These are phyloP conservation scores for Aspergillus oerlinghausenensis DNA, from an alignment of 2,329 filamentous ascomycete species.

Conservation along the genomic window DNA sequence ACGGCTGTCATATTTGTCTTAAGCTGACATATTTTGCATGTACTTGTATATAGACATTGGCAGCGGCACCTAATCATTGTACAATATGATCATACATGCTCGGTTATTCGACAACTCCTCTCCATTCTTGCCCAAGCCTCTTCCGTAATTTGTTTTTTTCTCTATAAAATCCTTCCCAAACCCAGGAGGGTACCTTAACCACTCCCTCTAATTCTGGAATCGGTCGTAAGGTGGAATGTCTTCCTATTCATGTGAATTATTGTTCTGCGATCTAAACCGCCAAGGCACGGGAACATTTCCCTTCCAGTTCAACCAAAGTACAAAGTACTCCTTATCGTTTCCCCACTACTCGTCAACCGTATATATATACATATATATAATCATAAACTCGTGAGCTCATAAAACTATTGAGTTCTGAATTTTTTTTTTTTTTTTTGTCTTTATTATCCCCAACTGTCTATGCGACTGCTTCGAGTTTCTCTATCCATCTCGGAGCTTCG, in stretches of 20 bases:
- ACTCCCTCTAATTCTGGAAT: neutral
- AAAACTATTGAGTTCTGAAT: neutral
- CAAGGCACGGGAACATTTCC: constrained; percentile 3
- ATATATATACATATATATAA: neutral
- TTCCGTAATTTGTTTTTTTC: neutral
- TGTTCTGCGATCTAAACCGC: neutral
- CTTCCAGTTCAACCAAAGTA: neutral
- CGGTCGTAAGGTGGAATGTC: neutral
- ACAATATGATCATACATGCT: neutral
- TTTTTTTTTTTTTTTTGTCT: neutral
- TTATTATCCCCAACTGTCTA: neutral
- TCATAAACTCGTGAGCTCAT: neutral
- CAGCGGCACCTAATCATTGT: neutral
- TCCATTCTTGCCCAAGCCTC: neutral
- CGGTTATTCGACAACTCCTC: neutral
- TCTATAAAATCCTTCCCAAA: neutral
- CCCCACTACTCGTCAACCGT: neutral
- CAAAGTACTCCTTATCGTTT: neutral
- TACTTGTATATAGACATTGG: neutral
- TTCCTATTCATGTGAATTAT: neutral
- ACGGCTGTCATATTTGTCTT: neutral
- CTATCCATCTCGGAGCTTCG: neutral
- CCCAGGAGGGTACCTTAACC: neutral
- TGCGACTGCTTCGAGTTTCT: neutral
- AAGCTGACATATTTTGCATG: neutral